Evolutionary conservation across 164 flowering plant species (phyloP), one percentile per base, ranked within the genome.

Genomic region (grape (Vitis vinifera)): DNA sequence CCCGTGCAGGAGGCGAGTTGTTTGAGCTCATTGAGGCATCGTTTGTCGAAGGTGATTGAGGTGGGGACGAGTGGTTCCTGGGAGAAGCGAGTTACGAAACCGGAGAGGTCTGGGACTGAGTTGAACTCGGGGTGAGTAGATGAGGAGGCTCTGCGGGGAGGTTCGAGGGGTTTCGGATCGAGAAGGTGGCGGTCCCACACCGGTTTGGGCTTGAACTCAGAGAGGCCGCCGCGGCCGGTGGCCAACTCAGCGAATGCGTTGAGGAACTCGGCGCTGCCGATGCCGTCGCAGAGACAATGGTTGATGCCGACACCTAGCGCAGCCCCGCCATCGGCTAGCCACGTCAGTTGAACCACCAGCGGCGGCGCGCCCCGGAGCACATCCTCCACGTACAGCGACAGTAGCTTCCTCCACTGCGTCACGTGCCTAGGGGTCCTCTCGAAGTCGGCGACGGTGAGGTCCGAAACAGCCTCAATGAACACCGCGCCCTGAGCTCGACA

Each of bases 261-360:
- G 51, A 89, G 87, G 67, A 91, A 87, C 76, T 81, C 83, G 10
- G 79, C 82, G 58, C 88, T 82, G 1, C 93, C 96, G 55, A 89
- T 77, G 13, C 96, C 96, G 57, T 91, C 96, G 50, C 83, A 80
- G 30, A 88, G 17, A 58, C 89, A 83, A 62, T 88, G 95, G 47
- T 69, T 84, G 48, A 87, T 27, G 6, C 89, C 93, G 2, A 86
- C 80, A 1, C 76, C 91, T 9, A 90, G 13, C 0, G 91, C 82
- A 0, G 83, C 91, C 1, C 64, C 79, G 0, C 91, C 92, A 29
- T 84, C 88, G 7, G 70, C 59, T 1, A 90, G 89, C 91, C 89
- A 85, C 56, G 95, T 89, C 65, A 90, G 86, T 81, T 90, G 95
- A 9, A 90, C 72, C 2, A 85, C 87, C 1, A 90, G 70, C 0